Evolutionary conservation across 2,329 filamentous ascomycete species (phyloP), one percentile per base, ranked within the genome.

Genomic region (Penicillium hesseltinei): DNA sequence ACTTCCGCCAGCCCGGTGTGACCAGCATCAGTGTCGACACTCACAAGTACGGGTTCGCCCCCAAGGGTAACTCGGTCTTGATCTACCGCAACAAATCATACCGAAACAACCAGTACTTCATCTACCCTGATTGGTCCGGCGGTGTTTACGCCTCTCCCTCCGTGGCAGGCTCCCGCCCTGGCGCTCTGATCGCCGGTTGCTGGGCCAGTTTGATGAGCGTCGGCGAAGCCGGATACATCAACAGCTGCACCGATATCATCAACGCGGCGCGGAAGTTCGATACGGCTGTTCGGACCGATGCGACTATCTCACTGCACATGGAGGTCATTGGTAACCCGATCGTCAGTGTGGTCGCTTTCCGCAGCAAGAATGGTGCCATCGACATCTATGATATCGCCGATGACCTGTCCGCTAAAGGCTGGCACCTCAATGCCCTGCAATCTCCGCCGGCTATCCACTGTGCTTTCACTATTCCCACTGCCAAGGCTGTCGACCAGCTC

Each of bases 11-110:
- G 58, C 91, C 90, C 65, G 94, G 94, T 67, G 94, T 99, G 38
- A 97, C 93, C 4, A 93, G 89, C 74, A 97, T 99, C 75, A 92
- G 88, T 65, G 95, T 92, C 74, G 94, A 99, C 74, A 99, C 94
- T 3, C 94, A 99, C 83, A 99, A 99, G 76, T 99, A 99, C 73
- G 94, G 94, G 38, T 99, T 99, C 72, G 94, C 94, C 1, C 94
- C 94, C 52, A 99, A 99, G 80, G 94, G 94, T 65, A 99, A 96
- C 82, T 94, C 89, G 51, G 94, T 92, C 1, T 83, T 96, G 15
- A 82, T 99, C 42, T 99, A 99, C 82, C 91, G 94, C 67, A 89
- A 86, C 45, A 83, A 87, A 35, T 79, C 84, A 46, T 84, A 95
- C 64, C 87, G 94, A 66, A 86, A 86, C 56, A 93, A 96, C 76